Percentiles rank a stretch among this genome's conserved stretches.
These are phyloP conservation scores for Scortechinia acanthostroma DNA, from an alignment of 2,329 filamentous ascomycete species.

Conservation along the genomic window DNA sequence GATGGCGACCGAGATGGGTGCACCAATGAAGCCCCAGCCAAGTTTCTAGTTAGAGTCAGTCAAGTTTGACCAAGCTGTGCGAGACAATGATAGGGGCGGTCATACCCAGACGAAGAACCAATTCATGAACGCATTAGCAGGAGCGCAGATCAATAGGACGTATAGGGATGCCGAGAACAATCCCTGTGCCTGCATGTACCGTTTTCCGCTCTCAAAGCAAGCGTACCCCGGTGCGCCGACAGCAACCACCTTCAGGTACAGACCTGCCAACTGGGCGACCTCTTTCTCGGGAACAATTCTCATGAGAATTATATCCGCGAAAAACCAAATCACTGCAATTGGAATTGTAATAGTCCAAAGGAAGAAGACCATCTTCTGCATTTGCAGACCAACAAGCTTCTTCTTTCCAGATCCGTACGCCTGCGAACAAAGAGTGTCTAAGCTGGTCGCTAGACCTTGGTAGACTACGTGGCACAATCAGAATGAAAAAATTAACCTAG, in stretches of 20 bases:
- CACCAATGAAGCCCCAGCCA: conserved; percentile 37
- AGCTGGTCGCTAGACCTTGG: conserved; percentile 39
- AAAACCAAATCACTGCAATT: conserved; percentile 37
- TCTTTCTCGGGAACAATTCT: conserved; percentile 35
- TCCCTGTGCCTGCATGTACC: conserved; percentile 45
- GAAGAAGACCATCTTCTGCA: conserved; percentile 41
- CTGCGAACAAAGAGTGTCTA: conserved; percentile 42
- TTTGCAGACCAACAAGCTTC: conserved; percentile 37
- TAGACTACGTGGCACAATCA: too few relatives aligned
- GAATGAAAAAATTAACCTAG: too few relatives aligned
- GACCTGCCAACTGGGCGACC: conserved; percentile 36
- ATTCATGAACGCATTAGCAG: conserved; percentile 36
- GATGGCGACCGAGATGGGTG: conserved; percentile 37
- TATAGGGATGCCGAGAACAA: conserved; percentile 39
- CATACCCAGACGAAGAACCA: conserved; percentile 30
- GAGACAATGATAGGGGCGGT: neutral
- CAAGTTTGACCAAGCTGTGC: too few relatives aligned
- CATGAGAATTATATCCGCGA: conserved; percentile 33
- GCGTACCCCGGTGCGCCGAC: conserved; percentile 42
- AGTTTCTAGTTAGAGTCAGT: conserved; percentile 14
- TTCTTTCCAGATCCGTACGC: conserved; percentile 39
- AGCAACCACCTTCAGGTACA: conserved; percentile 36
- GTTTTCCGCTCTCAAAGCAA: conserved; percentile 42
- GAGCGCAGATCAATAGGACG: conserved; percentile 35
- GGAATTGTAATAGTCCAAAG: conserved; percentile 37